Base-by-base conservation (phyloP, 2,329 filamentous ascomycete genomes). In the Sporothrix protearum region DNA sequence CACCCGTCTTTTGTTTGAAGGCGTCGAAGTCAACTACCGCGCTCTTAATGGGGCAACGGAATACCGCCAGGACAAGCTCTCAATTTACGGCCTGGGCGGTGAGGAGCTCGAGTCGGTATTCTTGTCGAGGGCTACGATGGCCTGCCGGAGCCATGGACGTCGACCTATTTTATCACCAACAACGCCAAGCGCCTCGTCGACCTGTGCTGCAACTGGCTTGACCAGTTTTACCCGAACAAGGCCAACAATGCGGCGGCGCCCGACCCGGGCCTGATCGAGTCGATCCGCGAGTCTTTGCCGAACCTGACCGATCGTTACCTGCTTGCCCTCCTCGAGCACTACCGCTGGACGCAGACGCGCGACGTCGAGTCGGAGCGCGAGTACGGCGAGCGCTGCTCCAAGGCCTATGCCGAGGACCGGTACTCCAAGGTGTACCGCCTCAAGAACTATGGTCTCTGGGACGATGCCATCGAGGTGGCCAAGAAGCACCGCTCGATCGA, bases 81-180 rank as follows among this genome's bases (percentile, higher is more conserved):
- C 83, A 1, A 81, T 88, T 3, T 98, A 97, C 78, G 93, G 93
- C 1, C 85, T 97, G 4, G 85, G 86, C 22, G 82, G 86, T 19
- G 91, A 94, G 74, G 82, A 87, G 68, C 80, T 96, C 42, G 84
- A 88, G 66, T 83, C 90, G 74, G 91, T 7, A 86, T 93, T 30
- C 80, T 92, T 10, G 81, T 83, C 1, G 82, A 85, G 19, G 87
- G 88, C 59, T 94, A 93, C 77, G 85, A 89, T 25, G 87, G 85
- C 12, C 84, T 97, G 9, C 88, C 91, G 0, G 89, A 92, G 73
- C 92, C 94, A 59, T 99, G 96, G 96, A 97, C 94, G 0, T 94
- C 92, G 19, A 88, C 87, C 75, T 80, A 82, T 57, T 88, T 85
- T 74, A 83, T 89, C 71, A 86, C 88, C 68, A 89, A 89, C 78